Percentiles rank a stretch among this genome's conserved stretches.
Evolutionary conservation across 2,329 filamentous ascomycete species (phyloP).

Genomic region (Magnaporthiopsis incrustans): DNA sequence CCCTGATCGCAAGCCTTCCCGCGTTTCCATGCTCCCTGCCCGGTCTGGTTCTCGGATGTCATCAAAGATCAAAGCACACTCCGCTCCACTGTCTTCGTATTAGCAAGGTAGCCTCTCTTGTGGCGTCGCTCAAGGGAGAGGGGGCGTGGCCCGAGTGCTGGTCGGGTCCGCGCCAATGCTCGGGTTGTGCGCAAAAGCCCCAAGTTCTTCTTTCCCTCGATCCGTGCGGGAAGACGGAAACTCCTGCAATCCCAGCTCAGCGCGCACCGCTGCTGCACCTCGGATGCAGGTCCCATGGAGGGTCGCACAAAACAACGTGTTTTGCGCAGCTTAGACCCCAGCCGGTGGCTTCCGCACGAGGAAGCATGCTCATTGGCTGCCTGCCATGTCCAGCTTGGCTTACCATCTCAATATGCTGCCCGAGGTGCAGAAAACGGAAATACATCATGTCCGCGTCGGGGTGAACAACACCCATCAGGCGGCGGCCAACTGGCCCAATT

Average conservation of each 20-base stretch:
- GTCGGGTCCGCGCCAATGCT: not conserved
- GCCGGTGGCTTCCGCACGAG: too few relatives aligned
- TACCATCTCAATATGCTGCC: not conserved
- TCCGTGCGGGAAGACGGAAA: not conserved
- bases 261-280: not conserved
- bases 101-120: not conserved
- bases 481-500: not conserved
- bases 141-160: not conserved
- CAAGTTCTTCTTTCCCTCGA: not conserved
- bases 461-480: not conserved
- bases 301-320: not conserved
- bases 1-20: not conserved
- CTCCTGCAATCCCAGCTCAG: not conserved
- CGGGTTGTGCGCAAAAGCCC: not conserved
- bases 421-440: not conserved
- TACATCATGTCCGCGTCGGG: not conserved
- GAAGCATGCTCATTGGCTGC: not conserved
- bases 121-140: too few relatives aligned
- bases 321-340: not conserved
- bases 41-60: not conserved
- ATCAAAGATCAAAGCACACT: too few relatives aligned
- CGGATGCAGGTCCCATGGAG: not conserved
- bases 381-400: too few relatives aligned
- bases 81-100: too few relatives aligned
- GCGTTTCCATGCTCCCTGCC: not conserved